These are phyloP conservation scores for Phytophthora vignae DNA, from an alignment of 352 stramenopile genomes.

Conservation along the genomic window DNA sequence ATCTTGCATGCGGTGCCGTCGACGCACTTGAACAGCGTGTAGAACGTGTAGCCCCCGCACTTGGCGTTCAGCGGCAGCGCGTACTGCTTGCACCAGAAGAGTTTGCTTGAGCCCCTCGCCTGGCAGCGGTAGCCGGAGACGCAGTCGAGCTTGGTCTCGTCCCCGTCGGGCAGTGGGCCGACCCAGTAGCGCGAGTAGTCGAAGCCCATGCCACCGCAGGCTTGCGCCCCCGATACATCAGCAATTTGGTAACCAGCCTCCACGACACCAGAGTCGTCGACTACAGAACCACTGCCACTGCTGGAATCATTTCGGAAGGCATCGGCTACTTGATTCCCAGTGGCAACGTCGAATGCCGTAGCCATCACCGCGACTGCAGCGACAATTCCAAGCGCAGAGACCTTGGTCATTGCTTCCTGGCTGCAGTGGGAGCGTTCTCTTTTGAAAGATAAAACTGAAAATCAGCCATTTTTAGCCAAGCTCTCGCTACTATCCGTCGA, in stretches of 20 bases:
- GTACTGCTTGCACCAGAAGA: slow-evolving; percentile 40
- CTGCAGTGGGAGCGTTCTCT: not conserved
- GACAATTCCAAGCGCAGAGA: not conserved
- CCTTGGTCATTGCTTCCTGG: not conserved
- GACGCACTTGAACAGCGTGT: slow-evolving; percentile 38
- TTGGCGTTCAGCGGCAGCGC: slow-evolving; percentile 30
- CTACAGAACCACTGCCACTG: not conserved
- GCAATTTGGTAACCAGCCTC: slow-evolving; percentile 23
- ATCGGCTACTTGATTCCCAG: not conserved
- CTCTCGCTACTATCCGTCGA: no score
- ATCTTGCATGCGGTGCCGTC: slow-evolving; percentile 30
- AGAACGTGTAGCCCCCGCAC: slow-evolving; percentile 35
- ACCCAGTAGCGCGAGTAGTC: slow-evolving; percentile 34
- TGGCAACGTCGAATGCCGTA: not conserved
- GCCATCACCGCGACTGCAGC: not conserved
- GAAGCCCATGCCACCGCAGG: slow-evolving; percentile 28
- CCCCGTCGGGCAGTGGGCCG: slow-evolving; percentile 17
- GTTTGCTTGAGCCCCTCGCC: slow-evolving; percentile 5
- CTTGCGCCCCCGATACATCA: slow-evolving; percentile 30
- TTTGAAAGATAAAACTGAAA: not conserved
- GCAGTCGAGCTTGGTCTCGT: slow-evolving; percentile 28
- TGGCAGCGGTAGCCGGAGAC: slow-evolving; percentile 32
- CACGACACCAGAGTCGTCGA: not conserved
- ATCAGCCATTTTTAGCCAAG: not conserved
- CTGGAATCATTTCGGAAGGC: not conserved